Percentiles rank a stretch among this genome's conserved stretches.
Evolutionary conservation across 2,329 filamentous ascomycete genomes (phyloP).

Genomic region (Geosmithia flava): DNA sequence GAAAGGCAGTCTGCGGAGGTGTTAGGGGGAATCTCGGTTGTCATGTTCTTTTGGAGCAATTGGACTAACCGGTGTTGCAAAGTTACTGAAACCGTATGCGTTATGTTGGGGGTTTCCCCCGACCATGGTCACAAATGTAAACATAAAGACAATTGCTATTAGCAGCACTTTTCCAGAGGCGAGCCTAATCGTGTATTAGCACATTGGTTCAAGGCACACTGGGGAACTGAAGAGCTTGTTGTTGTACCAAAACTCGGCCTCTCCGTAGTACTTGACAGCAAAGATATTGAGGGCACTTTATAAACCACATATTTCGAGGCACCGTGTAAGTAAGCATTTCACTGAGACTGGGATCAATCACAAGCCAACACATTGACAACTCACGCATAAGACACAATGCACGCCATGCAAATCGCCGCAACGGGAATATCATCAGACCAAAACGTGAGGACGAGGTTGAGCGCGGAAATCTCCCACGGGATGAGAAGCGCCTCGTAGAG

Average conservation of each 20-base stretch:
- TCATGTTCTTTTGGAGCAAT: no score
- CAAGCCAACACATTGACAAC: background rate
- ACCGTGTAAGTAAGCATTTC: background rate
- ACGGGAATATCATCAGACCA: conserved; percentile 18
- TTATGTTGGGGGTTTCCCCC: conserved; percentile 62
- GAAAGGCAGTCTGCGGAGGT: no score
- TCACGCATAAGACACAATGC: background rate
- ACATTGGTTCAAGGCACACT: no score
- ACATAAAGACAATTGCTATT: conserved; percentile 54
- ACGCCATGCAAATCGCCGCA: conserved; percentile 8
- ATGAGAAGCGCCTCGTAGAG: conserved; percentile 30
- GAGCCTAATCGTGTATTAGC: no score
- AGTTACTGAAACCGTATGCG: conserved; percentile 58
- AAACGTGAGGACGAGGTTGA: conserved; percentile 32
- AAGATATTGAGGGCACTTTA: conserved; percentile 44
- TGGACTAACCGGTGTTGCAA: conserved; percentile 36
- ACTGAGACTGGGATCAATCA: conserved; percentile 9
- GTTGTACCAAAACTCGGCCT: conserved; percentile 66
- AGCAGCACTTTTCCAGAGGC: conserved; percentile 52
- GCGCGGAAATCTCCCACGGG: conserved; percentile 35
- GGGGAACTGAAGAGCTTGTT: no score
- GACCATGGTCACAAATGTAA: conserved; percentile 71
- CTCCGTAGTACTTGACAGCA: conserved; percentile 54
- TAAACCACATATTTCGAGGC: no score
- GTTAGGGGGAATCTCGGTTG: no score